phyloP scores from a whole-genome alignment of 2,329 filamentous ascomycete genomes.

The Endothia cerciana region DNA sequence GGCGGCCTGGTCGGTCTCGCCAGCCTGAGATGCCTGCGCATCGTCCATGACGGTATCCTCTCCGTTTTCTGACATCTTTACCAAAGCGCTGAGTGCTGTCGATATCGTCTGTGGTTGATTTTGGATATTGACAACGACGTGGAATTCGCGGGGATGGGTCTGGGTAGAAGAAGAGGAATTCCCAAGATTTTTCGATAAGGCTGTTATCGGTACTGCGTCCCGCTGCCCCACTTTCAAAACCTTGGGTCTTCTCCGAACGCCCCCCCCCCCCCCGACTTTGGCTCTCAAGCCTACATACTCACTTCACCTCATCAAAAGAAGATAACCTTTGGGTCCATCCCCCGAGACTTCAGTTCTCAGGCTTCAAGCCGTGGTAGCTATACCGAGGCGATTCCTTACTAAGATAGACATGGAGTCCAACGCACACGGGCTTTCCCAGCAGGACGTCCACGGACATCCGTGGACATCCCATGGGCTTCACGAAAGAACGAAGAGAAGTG shows the following conservation, averaged over 20 bases:
- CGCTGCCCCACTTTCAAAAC: slow-evolving; percentile 12
- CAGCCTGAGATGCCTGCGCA: slow-evolving; percentile 44
- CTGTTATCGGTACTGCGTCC: slow-evolving; percentile 18
- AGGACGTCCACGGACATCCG: not conserved
- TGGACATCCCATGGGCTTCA: not conserved
- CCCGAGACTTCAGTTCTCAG: not conserved
- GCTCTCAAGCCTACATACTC: not conserved
- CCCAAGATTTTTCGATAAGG: slow-evolving; percentile 29
- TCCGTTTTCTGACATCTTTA: slow-evolving; percentile 26
- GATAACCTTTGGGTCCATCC: not conserved
- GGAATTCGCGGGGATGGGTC: not conserved
- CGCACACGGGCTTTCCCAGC: not conserved
- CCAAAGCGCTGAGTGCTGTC: no score
- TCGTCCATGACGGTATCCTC: slow-evolving; percentile 49
- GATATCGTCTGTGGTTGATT: not conserved
- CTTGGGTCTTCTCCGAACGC: not conserved
- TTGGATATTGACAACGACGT: not conserved
- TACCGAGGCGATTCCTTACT: not conserved
- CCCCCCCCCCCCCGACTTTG: no score
- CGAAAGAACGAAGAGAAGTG: not conserved
- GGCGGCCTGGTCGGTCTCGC: slow-evolving; percentile 36
- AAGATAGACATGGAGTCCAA: not conserved
- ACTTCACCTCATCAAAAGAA: not conserved
- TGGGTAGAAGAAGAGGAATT: slow-evolving; percentile 7
- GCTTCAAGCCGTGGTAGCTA: not conserved